Percentiles rank a stretch among this genome's conserved stretches.
phyloP scores from a whole-genome alignment of 306 rosid genomes.

The Vigna nakashimae region DNA sequence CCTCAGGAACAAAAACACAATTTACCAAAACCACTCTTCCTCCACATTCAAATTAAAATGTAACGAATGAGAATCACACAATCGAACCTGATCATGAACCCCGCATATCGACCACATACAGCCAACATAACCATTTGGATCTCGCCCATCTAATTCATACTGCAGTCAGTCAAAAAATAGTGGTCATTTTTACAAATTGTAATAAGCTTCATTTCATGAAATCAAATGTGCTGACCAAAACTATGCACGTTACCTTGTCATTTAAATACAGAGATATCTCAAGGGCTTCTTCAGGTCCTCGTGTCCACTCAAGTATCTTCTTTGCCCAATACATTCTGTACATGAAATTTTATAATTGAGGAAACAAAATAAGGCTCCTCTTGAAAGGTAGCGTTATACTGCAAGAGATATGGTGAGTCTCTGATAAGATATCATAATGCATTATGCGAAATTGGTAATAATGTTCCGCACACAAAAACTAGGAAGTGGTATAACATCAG shows the following conservation, averaged over 20 bases:
- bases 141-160: conserved; percentile 96
- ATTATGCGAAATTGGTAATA: not conserved
- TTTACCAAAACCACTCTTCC: not conserved
- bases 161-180: conserved; percentile 53
- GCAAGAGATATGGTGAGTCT: not conserved
- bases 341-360: conserved; percentile 22
- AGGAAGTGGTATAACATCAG: not conserved
- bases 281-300: conserved; percentile 95
- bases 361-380: not conserved
- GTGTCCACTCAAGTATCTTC: conserved; percentile 97
- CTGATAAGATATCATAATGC: not conserved
- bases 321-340: conserved; percentile 98
- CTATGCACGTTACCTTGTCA: conserved; percentile 65
- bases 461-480: not conserved
- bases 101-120: conserved; percentile 99
- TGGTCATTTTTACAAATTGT: conserved; percentile 6
- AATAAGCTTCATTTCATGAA: conserved; percentile 21
- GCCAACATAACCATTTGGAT: conserved; percentile 88
- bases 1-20: not conserved
- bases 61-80: conserved; percentile 16
- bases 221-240: not conserved
- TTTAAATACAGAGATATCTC: conserved; percentile 76
- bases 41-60: conserved; percentile 13
- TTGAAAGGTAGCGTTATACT: conserved; percentile 11
- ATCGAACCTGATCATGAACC: conserved; percentile 88